Evolutionary conservation across 2,329 filamentous ascomycete species (phyloP).

Genomic region (Scleromitrula shiraiana): DNA sequence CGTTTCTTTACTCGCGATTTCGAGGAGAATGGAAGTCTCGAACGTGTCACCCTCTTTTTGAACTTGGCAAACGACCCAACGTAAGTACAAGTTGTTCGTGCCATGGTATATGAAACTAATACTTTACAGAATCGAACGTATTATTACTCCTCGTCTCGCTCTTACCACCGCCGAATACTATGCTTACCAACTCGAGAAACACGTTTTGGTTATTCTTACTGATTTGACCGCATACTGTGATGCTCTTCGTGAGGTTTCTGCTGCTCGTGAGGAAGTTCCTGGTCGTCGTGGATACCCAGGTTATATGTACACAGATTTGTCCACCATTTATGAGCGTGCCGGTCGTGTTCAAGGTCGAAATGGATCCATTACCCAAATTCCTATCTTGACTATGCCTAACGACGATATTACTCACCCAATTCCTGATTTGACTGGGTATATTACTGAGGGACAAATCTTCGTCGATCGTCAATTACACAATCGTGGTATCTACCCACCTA

Average conservation of each 20-base stretch:
- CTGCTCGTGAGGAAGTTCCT: slow-evolving; percentile 95
- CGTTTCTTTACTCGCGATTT: slow-evolving; percentile 99
- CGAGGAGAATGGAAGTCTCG: slow-evolving; percentile 98
- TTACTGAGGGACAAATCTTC: slow-evolving; percentile 98
- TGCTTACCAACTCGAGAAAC: slow-evolving; percentile 99
- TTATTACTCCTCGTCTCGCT: slow-evolving; percentile 96
- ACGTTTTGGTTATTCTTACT: slow-evolving; percentile 96
- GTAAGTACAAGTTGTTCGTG: slow-evolving; percentile 44
- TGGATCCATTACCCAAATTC: slow-evolving; percentile 97
- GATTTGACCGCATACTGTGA: slow-evolving; percentile 98
- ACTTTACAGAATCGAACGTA: slow-evolving; percentile 79
- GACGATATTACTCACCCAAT: slow-evolving; percentile 99
- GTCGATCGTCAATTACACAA: slow-evolving; percentile 90
- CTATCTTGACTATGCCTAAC: slow-evolving; percentile 99
- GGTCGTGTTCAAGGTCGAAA: slow-evolving; percentile 95
- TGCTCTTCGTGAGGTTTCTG: slow-evolving; percentile 95
- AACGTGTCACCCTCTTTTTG: slow-evolving; percentile 93
- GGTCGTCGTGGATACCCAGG: slow-evolving; percentile 98
- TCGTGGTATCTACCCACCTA: slow-evolving; percentile 96
- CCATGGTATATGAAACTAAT: slow-evolving; percentile 8
- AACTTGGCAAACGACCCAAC: slow-evolving; percentile 99
- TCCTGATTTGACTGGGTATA: slow-evolving; percentile 97
- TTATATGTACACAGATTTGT: slow-evolving; percentile 99
- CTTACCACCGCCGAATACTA: slow-evolving; percentile 99
- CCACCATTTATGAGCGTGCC: slow-evolving; percentile 98